Evolutionary conservation across 352 stramenopile genomes (phyloP).

Genomic region (Globisporangium lucens): DNA sequence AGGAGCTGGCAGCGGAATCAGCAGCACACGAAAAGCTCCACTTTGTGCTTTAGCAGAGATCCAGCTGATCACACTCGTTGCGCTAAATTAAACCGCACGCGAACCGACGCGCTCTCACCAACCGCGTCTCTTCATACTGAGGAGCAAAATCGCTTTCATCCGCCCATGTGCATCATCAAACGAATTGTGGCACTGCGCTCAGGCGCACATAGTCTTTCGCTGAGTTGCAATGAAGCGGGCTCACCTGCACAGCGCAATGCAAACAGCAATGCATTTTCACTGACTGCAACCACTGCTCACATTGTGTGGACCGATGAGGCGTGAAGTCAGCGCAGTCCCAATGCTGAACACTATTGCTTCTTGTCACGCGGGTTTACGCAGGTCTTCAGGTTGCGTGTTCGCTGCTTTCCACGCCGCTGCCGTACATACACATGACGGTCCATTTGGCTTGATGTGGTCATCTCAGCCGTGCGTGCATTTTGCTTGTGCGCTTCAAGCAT

Average conservation of each 20-base stretch:
- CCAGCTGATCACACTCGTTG: not conserved
- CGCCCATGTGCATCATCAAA: not conserved
- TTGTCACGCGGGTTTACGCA: not conserved
- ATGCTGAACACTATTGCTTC: not conserved
- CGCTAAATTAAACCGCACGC: not conserved
- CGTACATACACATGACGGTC: not conserved
- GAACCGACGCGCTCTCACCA: not conserved
- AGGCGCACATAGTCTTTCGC: not conserved
- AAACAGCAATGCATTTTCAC: not conserved
- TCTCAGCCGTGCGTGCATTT: not conserved
- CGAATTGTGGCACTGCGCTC: not conserved
- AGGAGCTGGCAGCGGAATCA: not conserved
- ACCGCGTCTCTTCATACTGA: not conserved
- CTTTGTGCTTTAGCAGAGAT: not conserved
- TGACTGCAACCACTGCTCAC: not conserved
- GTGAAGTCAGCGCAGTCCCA: not conserved
- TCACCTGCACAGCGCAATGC: not conserved
- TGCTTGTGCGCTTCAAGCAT: not conserved
- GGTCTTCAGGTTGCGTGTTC: not conserved
- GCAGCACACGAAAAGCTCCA: not conserved
- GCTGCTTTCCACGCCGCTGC: not conserved
- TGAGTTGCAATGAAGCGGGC: not conserved
- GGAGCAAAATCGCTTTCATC: not conserved
- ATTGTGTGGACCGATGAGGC: not conserved
- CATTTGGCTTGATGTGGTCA: not conserved